phyloP scores from a whole-genome alignment of 2,329 filamentous ascomycete genomes.

The Pseudopithomyces chartarum region DNA sequence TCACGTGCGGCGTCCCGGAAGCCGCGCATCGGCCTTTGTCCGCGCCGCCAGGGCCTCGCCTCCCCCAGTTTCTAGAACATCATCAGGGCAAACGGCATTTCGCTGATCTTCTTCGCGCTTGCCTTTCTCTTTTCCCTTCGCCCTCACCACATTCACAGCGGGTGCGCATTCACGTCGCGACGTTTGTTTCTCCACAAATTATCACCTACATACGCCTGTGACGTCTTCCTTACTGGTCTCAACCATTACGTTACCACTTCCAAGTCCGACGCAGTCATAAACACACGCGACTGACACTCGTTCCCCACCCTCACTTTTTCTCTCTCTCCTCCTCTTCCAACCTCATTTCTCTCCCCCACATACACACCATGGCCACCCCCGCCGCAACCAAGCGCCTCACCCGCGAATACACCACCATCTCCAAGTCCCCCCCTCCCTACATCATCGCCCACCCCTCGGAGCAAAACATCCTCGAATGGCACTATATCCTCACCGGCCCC shows the following conservation, averaged over 20 bases:
- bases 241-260: not conserved
- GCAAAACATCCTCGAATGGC: constrained; percentile 91
- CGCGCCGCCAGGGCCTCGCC: not conserved
- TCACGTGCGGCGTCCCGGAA: constrained; percentile 10
- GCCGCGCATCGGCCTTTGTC: too few species aligned
- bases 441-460: constrained; percentile 90
- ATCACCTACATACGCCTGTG: not conserved
- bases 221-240: not conserved
- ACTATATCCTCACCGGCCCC: constrained; percentile 93
- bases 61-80: constrained; percentile 4
- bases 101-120: not conserved
- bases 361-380: constrained; percentile 45
- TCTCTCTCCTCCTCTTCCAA: not conserved
- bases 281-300: not conserved
- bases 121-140: not conserved
- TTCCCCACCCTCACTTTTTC: not conserved
- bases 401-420: constrained; percentile 68
- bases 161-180: too few species aligned
- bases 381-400: constrained; percentile 56
- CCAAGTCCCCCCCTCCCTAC: constrained; percentile 82
- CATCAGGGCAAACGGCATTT: not conserved
- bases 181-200: not conserved
- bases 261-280: not conserved
- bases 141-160: not conserved
- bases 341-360: not conserved